Evolutionary conservation across 2,329 filamentous ascomycete species (phyloP).

Genomic region (Lachnellula arida): DNA sequence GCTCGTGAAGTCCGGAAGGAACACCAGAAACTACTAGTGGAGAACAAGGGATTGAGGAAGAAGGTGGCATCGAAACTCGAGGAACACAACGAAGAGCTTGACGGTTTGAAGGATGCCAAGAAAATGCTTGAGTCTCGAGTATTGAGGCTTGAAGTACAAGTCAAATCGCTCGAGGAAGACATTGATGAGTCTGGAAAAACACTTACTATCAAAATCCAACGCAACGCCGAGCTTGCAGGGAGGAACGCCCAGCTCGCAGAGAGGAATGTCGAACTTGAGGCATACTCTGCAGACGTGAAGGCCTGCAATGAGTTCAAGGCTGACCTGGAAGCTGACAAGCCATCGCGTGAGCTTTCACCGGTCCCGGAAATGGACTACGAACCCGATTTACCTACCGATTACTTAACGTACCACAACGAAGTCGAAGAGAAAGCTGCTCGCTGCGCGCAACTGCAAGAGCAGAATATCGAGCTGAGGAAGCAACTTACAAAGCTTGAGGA

Average conservation of each 20-base stretch:
- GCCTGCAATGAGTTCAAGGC: background rate
- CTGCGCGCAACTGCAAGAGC: background rate
- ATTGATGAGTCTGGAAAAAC: background rate
- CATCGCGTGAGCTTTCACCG: background rate
- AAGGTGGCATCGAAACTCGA: background rate
- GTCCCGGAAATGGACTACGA: too few species aligned
- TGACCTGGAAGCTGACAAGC: background rate
- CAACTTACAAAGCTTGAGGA: background rate
- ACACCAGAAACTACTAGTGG: background rate
- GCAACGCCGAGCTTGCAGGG: background rate
- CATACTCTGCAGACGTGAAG: background rate
- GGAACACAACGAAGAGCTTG: background rate
- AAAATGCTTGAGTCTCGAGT: background rate
- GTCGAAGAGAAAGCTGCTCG: background rate
- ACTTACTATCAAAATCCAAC: background rate
- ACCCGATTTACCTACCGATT: too few species aligned
- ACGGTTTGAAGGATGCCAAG: background rate
- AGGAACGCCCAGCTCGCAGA: background rate
- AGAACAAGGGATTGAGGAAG: background rate
- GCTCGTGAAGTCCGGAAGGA: background rate
- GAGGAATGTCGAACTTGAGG: background rate
- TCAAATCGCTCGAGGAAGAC: background rate
- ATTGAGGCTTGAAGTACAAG: background rate
- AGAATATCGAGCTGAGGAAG: background rate
- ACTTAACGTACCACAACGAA: background rate